phyloP scores from a whole-genome alignment of 176 grass and related monocot species.

The Triticum timopheevii region DNA sequence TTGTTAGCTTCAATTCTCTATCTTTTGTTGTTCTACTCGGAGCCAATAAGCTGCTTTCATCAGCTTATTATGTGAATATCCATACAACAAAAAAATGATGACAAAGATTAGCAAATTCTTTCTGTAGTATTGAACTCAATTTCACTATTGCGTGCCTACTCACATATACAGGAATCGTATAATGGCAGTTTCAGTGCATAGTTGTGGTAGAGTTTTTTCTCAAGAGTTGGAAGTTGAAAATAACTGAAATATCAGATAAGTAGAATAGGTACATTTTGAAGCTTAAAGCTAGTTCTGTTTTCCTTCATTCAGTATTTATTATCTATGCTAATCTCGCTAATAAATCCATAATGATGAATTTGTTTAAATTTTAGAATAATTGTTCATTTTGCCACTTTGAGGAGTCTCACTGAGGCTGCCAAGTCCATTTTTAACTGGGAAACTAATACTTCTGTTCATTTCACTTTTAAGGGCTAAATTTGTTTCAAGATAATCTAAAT shows the following conservation, averaged over 20 bases:
- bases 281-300: not conserved
- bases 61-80: not conserved
- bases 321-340: not conserved
- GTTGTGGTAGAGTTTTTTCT: not conserved
- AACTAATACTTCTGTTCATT: not conserved
- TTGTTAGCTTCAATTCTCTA: not conserved
- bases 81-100: not conserved
- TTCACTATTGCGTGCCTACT: not conserved
- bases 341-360: not conserved
- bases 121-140: not conserved
- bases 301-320: not conserved
- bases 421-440: not conserved
- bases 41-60: not conserved
- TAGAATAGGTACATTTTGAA: not conserved
- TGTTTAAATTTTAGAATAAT: no score
- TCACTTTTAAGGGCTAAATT: not conserved
- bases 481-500: not conserved
- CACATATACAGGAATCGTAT: not conserved
- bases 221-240: not conserved
- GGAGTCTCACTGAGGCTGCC: not conserved
- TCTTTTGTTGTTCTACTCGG: not conserved
- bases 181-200: not conserved
- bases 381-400: not conserved
- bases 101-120: not conserved
- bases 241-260: not conserved